A percentile compares a stretch with the other conserved stretches of the same genome.
Evolutionary conservation across 2,329 filamentous ascomycete species (phyloP).

Genomic region (Pseudogymnoascus verrucosus): DNA sequence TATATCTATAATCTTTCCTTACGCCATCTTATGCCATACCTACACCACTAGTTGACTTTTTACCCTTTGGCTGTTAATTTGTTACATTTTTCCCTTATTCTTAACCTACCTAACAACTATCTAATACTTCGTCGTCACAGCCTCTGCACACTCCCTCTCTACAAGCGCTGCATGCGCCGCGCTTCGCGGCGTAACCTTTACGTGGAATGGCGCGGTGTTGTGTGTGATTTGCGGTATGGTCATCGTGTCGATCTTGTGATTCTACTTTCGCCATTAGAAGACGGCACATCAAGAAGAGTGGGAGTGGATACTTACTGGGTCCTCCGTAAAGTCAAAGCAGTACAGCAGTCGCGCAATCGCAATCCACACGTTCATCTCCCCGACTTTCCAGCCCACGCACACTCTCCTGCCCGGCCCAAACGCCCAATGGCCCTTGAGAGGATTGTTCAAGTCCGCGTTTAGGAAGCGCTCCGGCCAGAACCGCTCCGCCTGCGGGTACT

Average conservation of each 20-base stretch:
- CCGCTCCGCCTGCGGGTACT: conserved; percentile 39
- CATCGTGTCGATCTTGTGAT: too few species aligned
- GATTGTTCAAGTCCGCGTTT: conserved; percentile 31
- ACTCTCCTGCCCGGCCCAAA: conserved; percentile 31
- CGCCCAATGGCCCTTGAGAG: conserved; percentile 26
- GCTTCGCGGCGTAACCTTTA: conserved; percentile 16
- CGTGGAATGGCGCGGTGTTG: conserved; percentile 13
- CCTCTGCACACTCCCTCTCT: conserved; percentile 10
- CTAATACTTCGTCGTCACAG: conserved; percentile 10
- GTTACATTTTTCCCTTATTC: too few species aligned
- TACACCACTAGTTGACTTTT: too few species aligned
- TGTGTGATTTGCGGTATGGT: conserved; percentile 2
- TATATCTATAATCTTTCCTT: too few species aligned
- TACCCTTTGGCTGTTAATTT: too few species aligned
- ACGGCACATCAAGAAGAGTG: too few species aligned
- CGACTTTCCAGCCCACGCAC: conserved; percentile 30
- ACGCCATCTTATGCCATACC: too few species aligned
- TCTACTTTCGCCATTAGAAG: too few species aligned
- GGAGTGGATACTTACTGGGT: conserved; percentile 1
- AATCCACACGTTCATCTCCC: conserved; percentile 26
- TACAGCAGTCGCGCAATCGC: conserved; percentile 22
- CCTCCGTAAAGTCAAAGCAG: conserved; percentile 14
- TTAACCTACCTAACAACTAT: too few species aligned
- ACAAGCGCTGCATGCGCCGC: conserved; percentile 14
- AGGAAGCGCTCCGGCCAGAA: conserved; percentile 42